These are phyloP conservation scores for Malassezia globosa DNA, from an alignment of 1,284 basidiomycete genomes.

Conservation along the genomic window DNA sequence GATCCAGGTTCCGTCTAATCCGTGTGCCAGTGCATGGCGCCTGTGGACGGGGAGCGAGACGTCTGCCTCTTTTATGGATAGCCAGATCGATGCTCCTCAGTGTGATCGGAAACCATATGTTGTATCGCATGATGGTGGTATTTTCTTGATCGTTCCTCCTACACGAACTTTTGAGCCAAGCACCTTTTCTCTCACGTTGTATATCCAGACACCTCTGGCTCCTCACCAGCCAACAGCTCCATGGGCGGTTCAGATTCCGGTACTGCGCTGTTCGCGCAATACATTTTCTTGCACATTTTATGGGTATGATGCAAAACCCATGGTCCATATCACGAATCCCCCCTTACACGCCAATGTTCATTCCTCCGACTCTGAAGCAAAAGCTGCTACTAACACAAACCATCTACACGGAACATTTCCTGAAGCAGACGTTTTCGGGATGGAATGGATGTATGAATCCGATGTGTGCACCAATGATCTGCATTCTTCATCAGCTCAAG, in stretches of 20 bases:
- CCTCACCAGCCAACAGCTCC: neutral
- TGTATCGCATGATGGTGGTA: neutral
- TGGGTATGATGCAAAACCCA: neutral
- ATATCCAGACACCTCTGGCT: neutral
- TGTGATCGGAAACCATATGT: neutral
- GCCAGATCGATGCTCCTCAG: neutral
- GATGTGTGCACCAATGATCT: neutral
- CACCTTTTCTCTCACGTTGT: neutral
- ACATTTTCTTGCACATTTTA: neutral
- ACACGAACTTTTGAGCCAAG: neutral
- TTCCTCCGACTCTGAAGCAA: neutral
- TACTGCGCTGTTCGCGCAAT: conserved; percentile 1
- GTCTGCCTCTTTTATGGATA: neutral
- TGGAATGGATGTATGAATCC: neutral
- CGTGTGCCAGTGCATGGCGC: neutral
- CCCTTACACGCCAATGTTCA: no score
- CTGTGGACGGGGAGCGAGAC: neutral
- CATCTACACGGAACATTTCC: neutral
- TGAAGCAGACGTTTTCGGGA: neutral
- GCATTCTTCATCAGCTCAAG: neutral
- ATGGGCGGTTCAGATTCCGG: neutral
- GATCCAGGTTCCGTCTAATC: neutral
- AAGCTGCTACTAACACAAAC: neutral
- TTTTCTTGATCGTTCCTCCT: neutral
- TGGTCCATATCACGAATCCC: neutral